Percentiles rank a stretch among this genome's conserved stretches.
phyloP scores from a whole-genome alignment of 352 stramenopile species.

The Phytopythium cucurbitacearum region DNA sequence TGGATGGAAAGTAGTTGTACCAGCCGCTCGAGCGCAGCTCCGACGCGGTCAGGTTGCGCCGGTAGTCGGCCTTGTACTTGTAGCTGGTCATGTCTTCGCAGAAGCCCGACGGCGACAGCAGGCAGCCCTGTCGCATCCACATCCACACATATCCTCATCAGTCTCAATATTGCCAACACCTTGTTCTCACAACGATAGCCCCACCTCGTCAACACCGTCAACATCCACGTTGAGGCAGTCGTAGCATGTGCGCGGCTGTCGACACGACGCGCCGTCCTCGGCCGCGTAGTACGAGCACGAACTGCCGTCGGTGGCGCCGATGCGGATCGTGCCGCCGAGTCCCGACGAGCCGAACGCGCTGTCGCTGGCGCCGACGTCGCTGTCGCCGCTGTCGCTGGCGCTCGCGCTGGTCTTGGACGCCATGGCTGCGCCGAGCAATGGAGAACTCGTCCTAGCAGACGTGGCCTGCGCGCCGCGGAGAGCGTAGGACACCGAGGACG shows the following conservation, averaged over 20 bases:
- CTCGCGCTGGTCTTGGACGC: constrained; percentile 13
- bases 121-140: constrained; percentile 25
- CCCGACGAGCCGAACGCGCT: constrained; percentile 15
- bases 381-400: constrained; percentile 12
- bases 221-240: constrained; percentile 63
- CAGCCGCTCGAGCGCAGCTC: constrained; percentile 25
- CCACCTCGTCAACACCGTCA: constrained; percentile 10
- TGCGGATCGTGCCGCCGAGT: constrained; percentile 25
- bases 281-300: constrained; percentile 61
- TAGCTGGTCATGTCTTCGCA: constrained; percentile 58
- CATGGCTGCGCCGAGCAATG: constrained; percentile 7
- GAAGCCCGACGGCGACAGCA: constrained; percentile 49
- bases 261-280: constrained; percentile 31
- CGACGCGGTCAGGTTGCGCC: constrained; percentile 38
- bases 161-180: neutral
- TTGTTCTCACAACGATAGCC: neutral
- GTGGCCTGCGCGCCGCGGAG: too few species aligned
- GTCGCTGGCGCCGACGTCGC: constrained; percentile 5
- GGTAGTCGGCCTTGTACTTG: constrained; percentile 44
- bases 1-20: constrained; percentile 66
- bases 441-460: neutral
- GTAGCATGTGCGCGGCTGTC: constrained; percentile 56
- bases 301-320: constrained; percentile 40
- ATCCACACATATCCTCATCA: neutral
- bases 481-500: too few species aligned